Conservation (phyloP, 768 basidiomycete species). For the Pleurotus sapidus region DNA sequence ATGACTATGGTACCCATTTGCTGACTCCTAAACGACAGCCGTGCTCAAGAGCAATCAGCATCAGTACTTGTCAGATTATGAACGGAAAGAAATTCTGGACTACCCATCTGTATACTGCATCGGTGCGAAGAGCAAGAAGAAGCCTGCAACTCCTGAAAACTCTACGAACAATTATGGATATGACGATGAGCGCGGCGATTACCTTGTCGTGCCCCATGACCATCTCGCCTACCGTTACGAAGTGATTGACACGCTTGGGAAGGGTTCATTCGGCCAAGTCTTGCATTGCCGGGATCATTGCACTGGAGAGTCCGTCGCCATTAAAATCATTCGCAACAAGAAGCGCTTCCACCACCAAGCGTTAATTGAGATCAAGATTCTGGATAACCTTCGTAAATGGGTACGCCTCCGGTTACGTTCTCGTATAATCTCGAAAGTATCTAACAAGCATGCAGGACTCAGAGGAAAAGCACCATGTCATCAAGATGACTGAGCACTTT, state of each 20-base stretch:
- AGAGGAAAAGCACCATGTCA: constrained; percentile 95
- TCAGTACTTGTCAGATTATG: constrained; percentile 80
- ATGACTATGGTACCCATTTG: neutral
- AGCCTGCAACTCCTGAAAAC: constrained; percentile 68
- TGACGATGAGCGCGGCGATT: constrained; percentile 98
- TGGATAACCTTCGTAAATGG: constrained; percentile 97
- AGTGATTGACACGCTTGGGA: constrained; percentile 87
- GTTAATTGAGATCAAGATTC: constrained; percentile 97
- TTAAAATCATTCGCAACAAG: constrained; percentile 99
- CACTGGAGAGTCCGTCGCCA: constrained; percentile 93
- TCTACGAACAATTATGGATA: constrained; percentile 89
- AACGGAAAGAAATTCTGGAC: constrained; percentile 89
- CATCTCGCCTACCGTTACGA: constrained; percentile 98
- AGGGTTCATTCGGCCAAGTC: constrained; percentile 98
- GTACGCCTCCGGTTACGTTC: constrained; percentile 41
- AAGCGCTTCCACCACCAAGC: constrained; percentile 99
- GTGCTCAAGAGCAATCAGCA: constrained; percentile 64
- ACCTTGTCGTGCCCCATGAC: constrained; percentile 84
- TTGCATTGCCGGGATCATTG: constrained; percentile 93
- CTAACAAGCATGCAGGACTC: constrained; percentile 59
- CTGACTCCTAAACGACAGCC: constrained; percentile 35
- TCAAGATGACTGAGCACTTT: constrained; percentile 98
- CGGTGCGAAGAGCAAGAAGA: constrained; percentile 82
- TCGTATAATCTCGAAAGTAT: neutral
- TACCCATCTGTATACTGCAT: constrained; percentile 81